Evolutionary conservation across 2,329 filamentous ascomycete genomes (phyloP).

Genomic region (Venturia nashicola): DNA sequence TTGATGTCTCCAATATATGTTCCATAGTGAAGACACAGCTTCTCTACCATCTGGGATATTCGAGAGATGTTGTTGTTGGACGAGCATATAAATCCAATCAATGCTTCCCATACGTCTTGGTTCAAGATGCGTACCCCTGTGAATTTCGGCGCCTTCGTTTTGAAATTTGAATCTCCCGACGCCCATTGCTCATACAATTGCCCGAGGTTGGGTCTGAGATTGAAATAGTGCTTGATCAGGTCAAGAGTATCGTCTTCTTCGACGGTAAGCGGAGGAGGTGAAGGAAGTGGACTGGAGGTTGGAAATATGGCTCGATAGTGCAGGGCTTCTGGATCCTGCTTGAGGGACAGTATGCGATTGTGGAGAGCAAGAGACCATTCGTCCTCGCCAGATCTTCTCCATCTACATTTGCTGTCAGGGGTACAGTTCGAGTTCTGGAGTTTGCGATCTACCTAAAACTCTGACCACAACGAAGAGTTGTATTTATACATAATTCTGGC

Average conservation of each 20-base stretch:
- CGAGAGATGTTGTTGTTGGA: conserved; percentile 96
- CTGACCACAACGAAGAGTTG: conserved; percentile 85
- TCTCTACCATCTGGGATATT: conserved; percentile 94
- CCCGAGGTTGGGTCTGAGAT: conserved; percentile 63
- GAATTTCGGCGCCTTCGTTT: conserved; percentile 73
- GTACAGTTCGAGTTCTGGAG: conserved; percentile 1
- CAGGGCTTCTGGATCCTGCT: conserved; percentile 66
- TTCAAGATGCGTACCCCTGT: conserved; percentile 82
- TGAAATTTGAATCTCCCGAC: conserved; percentile 72
- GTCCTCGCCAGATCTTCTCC: conserved; percentile 67
- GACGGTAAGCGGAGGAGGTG: conserved; percentile 22
- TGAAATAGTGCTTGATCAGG: conserved; percentile 76
- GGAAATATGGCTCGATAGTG: conserved; percentile 64
- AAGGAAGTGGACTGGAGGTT: conserved; percentile 18
- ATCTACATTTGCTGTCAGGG: conserved; percentile 38
- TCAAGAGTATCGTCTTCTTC: conserved; percentile 53
- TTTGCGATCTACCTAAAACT: conserved; percentile 50
- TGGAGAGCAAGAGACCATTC: conserved; percentile 85
- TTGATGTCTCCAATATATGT: conserved; percentile 59
- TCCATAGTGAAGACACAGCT: conserved; percentile 79
- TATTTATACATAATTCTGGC: conserved; percentile 85
- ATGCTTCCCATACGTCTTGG: conserved; percentile 91
- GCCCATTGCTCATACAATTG: conserved; percentile 82
- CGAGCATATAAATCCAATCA: conserved; percentile 93
- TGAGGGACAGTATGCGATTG: conserved; percentile 73